Percentiles rank a stretch among this genome's conserved stretches.
phyloP scores from a whole-genome alignment of 305 asterid species.

The Fraxinus xanthoxyloides region DNA sequence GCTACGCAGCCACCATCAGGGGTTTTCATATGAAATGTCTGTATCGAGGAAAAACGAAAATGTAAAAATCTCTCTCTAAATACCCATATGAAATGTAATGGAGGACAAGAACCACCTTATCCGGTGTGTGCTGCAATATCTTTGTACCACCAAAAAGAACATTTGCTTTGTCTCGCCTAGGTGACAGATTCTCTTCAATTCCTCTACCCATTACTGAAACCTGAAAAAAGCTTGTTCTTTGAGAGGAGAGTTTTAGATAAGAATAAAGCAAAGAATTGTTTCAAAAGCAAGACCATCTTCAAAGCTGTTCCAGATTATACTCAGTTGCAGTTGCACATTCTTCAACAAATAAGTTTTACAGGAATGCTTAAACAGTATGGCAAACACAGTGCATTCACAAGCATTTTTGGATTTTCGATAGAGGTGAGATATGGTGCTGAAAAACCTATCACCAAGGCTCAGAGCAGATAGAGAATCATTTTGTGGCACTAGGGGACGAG shows the following conservation, averaged over 20 bases:
- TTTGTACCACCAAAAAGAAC: constrained; percentile 98
- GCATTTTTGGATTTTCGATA: background rate
- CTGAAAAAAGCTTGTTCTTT: constrained; percentile 41
- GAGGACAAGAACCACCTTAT: constrained; percentile 54
- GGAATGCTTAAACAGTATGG: background rate
- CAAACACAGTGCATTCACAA: background rate
- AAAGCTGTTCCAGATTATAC: constrained; percentile 1
- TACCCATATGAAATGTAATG: constrained; percentile 4
- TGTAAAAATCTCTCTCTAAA: background rate
- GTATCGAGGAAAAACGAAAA: constrained; percentile 27
- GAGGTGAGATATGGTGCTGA: background rate
- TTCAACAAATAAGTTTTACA: background rate
- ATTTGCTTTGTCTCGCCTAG: constrained; percentile 81
- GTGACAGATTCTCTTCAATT: constrained; percentile 69
- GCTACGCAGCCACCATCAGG: constrained; percentile 99
- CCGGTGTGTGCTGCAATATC: constrained; percentile 89
- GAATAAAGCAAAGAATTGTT: background rate
- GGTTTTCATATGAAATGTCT: constrained; percentile 82
- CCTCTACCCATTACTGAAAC: constrained; percentile 80
- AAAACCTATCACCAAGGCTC: background rate
- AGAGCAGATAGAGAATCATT: background rate
- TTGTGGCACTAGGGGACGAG: background rate
- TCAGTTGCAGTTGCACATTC: constrained; percentile 5
- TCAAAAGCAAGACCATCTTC: constrained; percentile 17
- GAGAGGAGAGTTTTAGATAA: constrained; percentile 24